phyloP scores from a whole-genome alignment of 495 filamentous ascomycete species.

The Stereocaulon alpinum region DNA sequence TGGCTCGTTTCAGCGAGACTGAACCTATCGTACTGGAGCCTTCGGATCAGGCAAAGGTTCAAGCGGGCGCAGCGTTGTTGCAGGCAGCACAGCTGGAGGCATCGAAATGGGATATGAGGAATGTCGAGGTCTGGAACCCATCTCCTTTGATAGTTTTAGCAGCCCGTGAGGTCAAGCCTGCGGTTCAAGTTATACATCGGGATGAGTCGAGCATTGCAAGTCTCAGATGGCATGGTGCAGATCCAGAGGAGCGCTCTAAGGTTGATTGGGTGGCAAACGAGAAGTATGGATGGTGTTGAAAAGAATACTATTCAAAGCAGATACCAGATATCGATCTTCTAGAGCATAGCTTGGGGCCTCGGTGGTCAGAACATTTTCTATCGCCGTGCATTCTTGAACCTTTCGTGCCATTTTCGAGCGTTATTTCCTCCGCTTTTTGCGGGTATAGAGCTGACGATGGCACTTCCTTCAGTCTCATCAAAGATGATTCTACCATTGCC shows the following conservation, averaged over 20 bases:
- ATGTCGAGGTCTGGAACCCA: conserved; percentile 59
- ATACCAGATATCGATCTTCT: too few relatives aligned
- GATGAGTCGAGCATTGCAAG: conserved; percentile 54
- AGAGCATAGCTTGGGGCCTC: neutral
- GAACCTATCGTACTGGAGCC: conserved; percentile 15
- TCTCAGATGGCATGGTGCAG: conserved; percentile 51
- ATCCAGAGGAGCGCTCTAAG: conserved; percentile 38
- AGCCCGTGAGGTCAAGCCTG: conserved; percentile 42
- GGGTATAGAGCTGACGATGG: conserved; percentile 25
- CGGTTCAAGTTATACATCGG: conserved; percentile 43
- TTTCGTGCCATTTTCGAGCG: conserved; percentile 81
- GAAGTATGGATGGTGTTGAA: conserved; percentile 88
- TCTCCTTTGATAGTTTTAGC: conserved; percentile 46
- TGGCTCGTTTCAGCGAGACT: conserved; percentile 29
- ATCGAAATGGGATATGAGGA: conserved; percentile 45
- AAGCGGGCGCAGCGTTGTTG: conserved; percentile 43
- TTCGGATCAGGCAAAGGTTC: conserved; percentile 26
- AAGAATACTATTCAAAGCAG: neutral
- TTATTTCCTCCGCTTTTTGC: conserved; percentile 34
- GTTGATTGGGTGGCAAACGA: conserved; percentile 85
- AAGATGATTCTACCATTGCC: conserved; percentile 10
- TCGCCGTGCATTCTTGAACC: conserved; percentile 47
- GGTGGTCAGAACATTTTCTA: conserved; percentile 1
- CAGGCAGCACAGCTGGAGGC: conserved; percentile 46
- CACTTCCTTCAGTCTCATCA: neutral